These are phyloP conservation scores for Salvia miltiorrhiza DNA, from an alignment of 257 asterid species.

Conservation along the genomic window DNA sequence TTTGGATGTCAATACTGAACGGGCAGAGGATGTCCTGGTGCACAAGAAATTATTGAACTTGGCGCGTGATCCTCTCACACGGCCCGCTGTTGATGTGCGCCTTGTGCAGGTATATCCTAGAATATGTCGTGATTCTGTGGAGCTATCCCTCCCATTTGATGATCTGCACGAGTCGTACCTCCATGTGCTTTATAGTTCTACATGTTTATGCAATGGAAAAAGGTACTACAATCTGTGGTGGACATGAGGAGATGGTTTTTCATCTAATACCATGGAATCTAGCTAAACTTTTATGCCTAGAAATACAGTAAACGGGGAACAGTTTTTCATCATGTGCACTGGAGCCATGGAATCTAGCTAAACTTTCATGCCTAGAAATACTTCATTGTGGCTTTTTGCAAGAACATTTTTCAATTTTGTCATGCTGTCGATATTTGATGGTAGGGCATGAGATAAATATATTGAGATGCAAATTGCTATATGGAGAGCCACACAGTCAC, in stretches of 20 bases:
- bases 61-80: constrained; percentile 67
- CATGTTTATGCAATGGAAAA: not conserved
- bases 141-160: not conserved
- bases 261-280: not conserved
- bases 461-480: not conserved
- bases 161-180: not conserved
- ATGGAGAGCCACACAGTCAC: not conserved
- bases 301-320: not conserved
- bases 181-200: not conserved
- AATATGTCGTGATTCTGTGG: not conserved
- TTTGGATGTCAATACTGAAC: constrained; percentile 74
- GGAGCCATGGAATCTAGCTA: not conserved
- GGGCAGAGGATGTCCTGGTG: constrained; percentile 83
- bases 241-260: not conserved
- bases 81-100: constrained; percentile 87
- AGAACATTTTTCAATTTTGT: not conserved
- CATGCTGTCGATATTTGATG: constrained; percentile 2
- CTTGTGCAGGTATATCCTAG: constrained; percentile 63
- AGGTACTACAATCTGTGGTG: not conserved
- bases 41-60: constrained; percentile 75
- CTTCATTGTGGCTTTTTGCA: not conserved
- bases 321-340: not conserved
- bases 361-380: not conserved
- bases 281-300: too few species aligned
- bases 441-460: not conserved